Conservation (phyloP, 2,329 filamentous ascomycete genomes). For the Chaetomium olivaceum region DNA sequence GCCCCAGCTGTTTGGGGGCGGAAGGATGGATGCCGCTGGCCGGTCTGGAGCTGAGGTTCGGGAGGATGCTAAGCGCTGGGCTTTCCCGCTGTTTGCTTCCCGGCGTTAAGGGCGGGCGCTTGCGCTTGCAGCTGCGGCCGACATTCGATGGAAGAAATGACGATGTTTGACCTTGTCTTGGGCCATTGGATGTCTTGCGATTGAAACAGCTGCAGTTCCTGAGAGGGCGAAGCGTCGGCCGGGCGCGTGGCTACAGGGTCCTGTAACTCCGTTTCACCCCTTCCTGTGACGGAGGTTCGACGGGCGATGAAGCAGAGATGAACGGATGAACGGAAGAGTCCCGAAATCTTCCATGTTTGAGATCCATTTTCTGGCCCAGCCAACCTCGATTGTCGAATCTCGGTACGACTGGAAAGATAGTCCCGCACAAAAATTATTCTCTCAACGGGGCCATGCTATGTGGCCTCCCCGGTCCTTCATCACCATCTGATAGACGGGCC, state of each 20-base stretch:
- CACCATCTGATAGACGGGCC: conserved; percentile 16
- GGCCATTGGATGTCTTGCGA: neutral
- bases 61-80: conserved; percentile 12
- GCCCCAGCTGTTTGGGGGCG: neutral
- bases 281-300: neutral
- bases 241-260: conserved; percentile 4
- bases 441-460: neutral
- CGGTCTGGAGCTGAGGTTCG: neutral
- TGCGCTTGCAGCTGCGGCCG: conserved; percentile 5
- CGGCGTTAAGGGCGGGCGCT: conserved; percentile 9
- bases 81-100: neutral
- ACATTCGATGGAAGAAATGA: neutral
- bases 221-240: neutral
- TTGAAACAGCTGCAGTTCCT: neutral
- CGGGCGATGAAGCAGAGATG: neutral
- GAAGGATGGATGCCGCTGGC: neutral
- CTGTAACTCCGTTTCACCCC: neutral
- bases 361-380: neutral
- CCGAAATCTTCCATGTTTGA: neutral
- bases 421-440: neutral
- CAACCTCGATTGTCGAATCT: neutral
- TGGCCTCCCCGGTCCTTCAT: conserved; percentile 15
- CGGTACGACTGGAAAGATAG: neutral
- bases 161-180: neutral
- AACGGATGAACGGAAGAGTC: neutral